Base-by-base conservation (phyloP, 116 monocot species). In the Dioscorea cayenensis region DNA sequence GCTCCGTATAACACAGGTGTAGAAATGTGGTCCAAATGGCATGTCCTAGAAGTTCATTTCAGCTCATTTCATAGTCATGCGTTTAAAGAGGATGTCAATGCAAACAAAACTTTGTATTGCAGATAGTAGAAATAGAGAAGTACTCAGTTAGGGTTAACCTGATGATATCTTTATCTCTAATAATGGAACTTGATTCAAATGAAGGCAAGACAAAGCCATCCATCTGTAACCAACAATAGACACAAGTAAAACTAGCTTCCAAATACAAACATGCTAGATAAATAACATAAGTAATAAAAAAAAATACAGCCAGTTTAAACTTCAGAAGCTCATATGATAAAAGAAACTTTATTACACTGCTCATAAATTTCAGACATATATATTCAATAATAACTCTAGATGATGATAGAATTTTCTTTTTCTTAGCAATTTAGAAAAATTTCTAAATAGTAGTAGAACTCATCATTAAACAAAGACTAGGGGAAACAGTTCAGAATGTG, bases 81-180 rank as follows among this genome's bases (percentile, higher is more conserved):
- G 0, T 55, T 14, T 2, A 55, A 55, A 55, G 43, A 12, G 43
- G 12, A 43, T 43, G 12, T 43, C 43, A 43, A 9, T 43, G 43
- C 32, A 43, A 43, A 12, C 12, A 12, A 43, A 43, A 43, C 8
- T 55, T 18, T 55, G 17, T 55, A n/a, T 55, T 19, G 55, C 19
- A 55, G n/a, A 55, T 19, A 55, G n/a, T n/a, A 55, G n/a, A 55
- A 55, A 18, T 14, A 55, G 55, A 16, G 18, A 55, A 55, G 17
- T 18, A 16, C 6, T 55, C 5, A 55, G n/a, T 55, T n/a, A n/a
- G 14, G 2, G 17, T 9, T 32, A 32, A 65, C 65, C 35, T 65
- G 35, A 65, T 65, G 65, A 35, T 35, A 65, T 65, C 65, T 16
- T 28, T 65, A 35, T 65, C 65, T 19, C 35, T 65, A 35, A 65